phyloP scores from a whole-genome alignment of 2,329 filamentous ascomycete species.

The Rhinocladiella similis region DNA sequence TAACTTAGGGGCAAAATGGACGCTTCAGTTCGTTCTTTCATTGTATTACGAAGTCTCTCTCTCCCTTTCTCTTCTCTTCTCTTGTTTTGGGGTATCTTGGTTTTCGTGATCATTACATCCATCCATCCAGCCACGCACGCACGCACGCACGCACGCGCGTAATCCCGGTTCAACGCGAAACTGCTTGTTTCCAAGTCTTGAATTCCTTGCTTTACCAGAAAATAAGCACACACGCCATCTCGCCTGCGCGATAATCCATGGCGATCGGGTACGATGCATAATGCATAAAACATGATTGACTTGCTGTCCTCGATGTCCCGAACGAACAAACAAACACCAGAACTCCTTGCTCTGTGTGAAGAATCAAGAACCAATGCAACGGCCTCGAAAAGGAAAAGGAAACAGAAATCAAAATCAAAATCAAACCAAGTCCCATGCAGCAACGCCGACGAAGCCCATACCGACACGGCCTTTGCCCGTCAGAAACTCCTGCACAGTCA shows the following conservation, averaged over 20 bases:
- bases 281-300: no score
- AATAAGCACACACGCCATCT: no score
- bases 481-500: slow-evolving; percentile 51
- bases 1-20: no score
- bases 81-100: not conserved
- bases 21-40: no score
- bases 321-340: no score
- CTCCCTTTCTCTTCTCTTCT: no score
- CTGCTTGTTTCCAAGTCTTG: not conserved
- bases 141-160: not conserved
- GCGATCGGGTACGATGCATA: no score
- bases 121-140: not conserved
- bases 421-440: slow-evolving; percentile 55
- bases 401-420: not conserved
- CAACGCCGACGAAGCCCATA: slow-evolving; percentile 53
- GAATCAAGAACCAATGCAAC: not conserved
- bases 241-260: no score
- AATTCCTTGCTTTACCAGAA: no score
- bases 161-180: not conserved
- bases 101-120: not conserved
- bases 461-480: slow-evolving; percentile 47
- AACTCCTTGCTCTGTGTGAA: no score
- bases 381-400: not conserved
- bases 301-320: no score
- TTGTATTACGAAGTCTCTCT: no score